Percentiles rank a stretch among this genome's conserved stretches.
These are phyloP conservation scores for Obba rivulosa DNA, from an alignment of 768 basidiomycete genomes.

Conservation along the genomic window DNA sequence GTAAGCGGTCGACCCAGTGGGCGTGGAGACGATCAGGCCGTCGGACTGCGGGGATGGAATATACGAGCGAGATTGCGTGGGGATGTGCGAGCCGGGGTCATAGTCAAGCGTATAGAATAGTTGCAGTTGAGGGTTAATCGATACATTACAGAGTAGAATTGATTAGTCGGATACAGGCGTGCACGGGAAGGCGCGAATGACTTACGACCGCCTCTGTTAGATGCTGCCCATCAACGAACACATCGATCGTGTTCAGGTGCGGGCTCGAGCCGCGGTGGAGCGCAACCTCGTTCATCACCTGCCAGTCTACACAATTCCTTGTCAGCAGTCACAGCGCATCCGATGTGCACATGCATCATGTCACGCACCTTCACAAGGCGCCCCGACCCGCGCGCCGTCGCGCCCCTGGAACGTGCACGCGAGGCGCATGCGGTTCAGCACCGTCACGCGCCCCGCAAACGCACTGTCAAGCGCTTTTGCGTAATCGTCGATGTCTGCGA, in stretches of 20 bases:
- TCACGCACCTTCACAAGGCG: constrained; percentile 52
- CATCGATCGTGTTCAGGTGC: constrained; percentile 89
- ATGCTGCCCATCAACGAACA: constrained; percentile 91
- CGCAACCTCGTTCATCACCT: constrained; percentile 96
- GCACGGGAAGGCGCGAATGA: constrained; percentile 12
- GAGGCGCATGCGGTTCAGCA: constrained; percentile 86
- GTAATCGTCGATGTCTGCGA: constrained; percentile 82
- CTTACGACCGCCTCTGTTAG: constrained; percentile 92
- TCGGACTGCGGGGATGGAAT: constrained; percentile 57
- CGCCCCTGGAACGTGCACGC: constrained; percentile 73
- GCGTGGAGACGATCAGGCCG: constrained; percentile 90
- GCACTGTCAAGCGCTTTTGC: constrained; percentile 75
- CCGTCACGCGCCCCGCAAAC: constrained; percentile 71
- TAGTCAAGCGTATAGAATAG: too few species aligned
- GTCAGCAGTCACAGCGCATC: background rate
- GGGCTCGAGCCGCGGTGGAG: constrained; percentile 89
- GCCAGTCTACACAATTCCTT: constrained; percentile 58
- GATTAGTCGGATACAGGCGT: too few species aligned
- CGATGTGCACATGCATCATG: background rate
- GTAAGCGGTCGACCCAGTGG: constrained; percentile 95
- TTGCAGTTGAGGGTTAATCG: too few species aligned
- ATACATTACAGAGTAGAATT: background rate
- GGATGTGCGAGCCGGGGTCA: background rate
- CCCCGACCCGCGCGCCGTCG: constrained; percentile 49
- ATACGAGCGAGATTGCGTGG: constrained; percentile 7